Conservation (phyloP, 345 rosid species). For the Murraya paniculata region DNA sequence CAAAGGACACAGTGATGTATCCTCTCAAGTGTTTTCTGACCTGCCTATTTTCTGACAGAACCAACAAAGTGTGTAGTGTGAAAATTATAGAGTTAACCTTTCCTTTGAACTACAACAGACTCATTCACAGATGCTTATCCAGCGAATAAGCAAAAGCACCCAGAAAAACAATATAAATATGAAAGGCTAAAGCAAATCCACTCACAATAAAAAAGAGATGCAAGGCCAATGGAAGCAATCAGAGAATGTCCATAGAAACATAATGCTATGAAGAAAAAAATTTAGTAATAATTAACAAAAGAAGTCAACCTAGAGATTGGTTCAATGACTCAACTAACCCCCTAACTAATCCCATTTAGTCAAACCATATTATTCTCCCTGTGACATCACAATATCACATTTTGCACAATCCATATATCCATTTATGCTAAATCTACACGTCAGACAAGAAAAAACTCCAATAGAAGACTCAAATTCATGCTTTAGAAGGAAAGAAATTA, state of each 20-base stretch:
- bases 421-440: conserved; percentile 1
- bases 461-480: neutral
- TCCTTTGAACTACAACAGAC: neutral
- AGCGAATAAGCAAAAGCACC: neutral
- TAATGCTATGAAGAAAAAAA: neutral
- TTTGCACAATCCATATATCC: neutral
- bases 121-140: neutral
- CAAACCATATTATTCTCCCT: conserved; percentile 1
- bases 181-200: neutral
- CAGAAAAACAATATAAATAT: neutral
- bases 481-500: neutral
- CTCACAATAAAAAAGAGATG: neutral
- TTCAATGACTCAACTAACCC: neutral
- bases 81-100: neutral
- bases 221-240: neutral
- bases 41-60: neutral
- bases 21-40: neutral
- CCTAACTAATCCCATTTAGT: neutral
- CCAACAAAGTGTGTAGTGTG: too few relatives aligned
- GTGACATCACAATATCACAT: neutral
- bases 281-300: neutral
- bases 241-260: neutral
- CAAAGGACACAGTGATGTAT: neutral
- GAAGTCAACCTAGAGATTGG: neutral
- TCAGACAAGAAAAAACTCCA: neutral